Evolutionary conservation across 352 stramenopile species (phyloP).

Genomic region (Phytophthora brassicae): DNA sequence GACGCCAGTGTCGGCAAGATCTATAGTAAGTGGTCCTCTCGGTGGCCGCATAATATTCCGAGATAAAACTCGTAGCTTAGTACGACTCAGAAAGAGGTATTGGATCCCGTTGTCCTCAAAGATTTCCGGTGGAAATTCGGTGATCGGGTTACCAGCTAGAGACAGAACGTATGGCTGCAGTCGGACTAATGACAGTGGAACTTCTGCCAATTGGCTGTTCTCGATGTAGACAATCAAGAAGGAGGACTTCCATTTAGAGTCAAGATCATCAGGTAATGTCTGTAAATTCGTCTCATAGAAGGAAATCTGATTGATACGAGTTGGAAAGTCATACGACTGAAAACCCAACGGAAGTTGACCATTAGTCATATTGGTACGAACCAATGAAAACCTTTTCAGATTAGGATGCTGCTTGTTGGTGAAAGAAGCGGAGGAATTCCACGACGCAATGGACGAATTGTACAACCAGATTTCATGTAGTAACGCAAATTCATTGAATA

Average conservation of each 20-base stretch:
- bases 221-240: conserved; percentile 35
- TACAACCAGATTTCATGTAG: conserved; percentile 42
- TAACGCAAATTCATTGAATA: conserved; percentile 25
- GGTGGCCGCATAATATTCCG: too few species aligned
- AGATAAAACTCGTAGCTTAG: too few species aligned
- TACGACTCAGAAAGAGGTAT: too few species aligned
- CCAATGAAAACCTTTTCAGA: conserved; percentile 34
- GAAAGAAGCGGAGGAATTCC: conserved; percentile 27
- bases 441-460: conserved; percentile 39
- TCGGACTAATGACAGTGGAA: conserved; percentile 16
- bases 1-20: too few species aligned
- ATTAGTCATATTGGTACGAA: conserved; percentile 39
- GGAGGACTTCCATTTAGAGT: conserved; percentile 35
- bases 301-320: conserved; percentile 36
- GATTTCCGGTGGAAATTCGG: conserved; percentile 17
- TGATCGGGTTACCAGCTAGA: conserved; percentile 31
- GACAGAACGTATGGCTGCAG: conserved; percentile 27
- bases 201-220: conserved; percentile 12
- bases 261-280: conserved; percentile 33
- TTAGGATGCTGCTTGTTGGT: conserved; percentile 19
- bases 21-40: too few species aligned
- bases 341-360: conserved; percentile 33
- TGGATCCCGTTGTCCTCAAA: too few species aligned
- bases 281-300: conserved; percentile 43
- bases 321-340: conserved; percentile 40